Percentiles rank a stretch among this genome's conserved stretches.
Conservation (phyloP, 345 rosid species). For the Arabis hirsuta region DNA sequence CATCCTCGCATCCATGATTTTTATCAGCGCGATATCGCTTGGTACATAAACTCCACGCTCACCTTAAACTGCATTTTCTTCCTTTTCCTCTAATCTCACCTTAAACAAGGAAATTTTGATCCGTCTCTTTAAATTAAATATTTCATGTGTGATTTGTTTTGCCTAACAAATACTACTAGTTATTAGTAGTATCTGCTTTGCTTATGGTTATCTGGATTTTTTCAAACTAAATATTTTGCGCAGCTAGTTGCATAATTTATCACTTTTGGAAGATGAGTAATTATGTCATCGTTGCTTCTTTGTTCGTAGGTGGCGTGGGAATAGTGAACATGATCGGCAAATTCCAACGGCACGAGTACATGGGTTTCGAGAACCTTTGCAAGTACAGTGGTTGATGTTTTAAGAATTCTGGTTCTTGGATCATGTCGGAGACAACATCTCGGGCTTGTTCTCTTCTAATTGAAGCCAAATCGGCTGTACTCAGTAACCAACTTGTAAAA, state of each 20-base stretch:
- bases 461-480: conserved; percentile 1
- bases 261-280: background rate
- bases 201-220: no score
- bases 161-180: no score
- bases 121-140: no score
- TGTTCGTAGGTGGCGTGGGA: conserved; percentile 60
- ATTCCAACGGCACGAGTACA: conserved; percentile 55
- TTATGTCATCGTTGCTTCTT: background rate
- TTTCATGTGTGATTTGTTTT: no score
- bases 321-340: conserved; percentile 56
- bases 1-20: conserved; percentile 63
- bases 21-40: conserved; percentile 63
- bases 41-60: conserved; percentile 45
- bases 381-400: conserved; percentile 47
- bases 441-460: conserved; percentile 4
- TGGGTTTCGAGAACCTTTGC: conserved; percentile 74
- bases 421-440: background rate
- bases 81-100: background rate
- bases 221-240: background rate
- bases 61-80: background rate
- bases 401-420: background rate
- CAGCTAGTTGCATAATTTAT: background rate
- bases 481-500: background rate
- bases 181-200: no score
- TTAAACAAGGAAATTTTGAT: no score